Conservation (phyloP, 495 filamentous ascomycete genomes). For the Tuber microsphaerosporum region DNA sequence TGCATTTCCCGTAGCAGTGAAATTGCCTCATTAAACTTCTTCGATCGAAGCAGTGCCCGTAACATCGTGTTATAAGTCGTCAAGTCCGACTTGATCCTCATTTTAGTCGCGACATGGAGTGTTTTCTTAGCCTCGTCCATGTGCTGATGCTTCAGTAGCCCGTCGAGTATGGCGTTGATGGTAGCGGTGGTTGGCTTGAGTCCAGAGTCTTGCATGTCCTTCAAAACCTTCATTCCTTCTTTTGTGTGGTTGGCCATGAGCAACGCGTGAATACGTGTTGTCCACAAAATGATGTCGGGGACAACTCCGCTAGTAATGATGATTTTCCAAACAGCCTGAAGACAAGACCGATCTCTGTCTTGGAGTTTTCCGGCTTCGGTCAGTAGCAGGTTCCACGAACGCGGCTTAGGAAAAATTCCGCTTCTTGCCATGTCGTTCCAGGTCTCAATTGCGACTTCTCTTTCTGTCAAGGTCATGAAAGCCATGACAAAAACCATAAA, state of each 20-base stretch:
- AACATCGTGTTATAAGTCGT: constrained; percentile 66
- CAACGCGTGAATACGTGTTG: constrained; percentile 34
- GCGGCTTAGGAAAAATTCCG: constrained; percentile 23
- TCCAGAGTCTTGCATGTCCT: constrained; percentile 23
- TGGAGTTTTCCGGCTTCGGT: constrained; percentile 14
- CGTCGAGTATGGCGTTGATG: constrained; percentile 57
- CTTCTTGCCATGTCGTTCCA: constrained; percentile 37
- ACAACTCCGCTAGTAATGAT: constrained; percentile 31
- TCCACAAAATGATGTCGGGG: constrained; percentile 35
- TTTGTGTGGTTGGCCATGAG: constrained; percentile 13
- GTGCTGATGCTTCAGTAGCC: constrained; percentile 46
- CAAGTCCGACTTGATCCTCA: constrained; percentile 54
- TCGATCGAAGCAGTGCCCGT: constrained; percentile 47
- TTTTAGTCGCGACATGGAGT: constrained; percentile 53
- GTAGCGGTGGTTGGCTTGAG: constrained; percentile 54
- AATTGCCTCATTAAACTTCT: constrained; percentile 28
- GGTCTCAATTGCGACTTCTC: constrained; percentile 11
- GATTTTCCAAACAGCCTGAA: constrained; percentile 25
- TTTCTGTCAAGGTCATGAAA: constrained; percentile 15
- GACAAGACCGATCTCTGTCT: constrained; percentile 15
- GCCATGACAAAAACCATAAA: constrained; percentile 30
- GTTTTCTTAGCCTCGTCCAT: constrained; percentile 47
- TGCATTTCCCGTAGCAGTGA: constrained; percentile 46
- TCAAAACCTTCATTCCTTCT: constrained; percentile 29
- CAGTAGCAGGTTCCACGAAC: constrained; percentile 36